Conservation (phyloP, 495 filamentous ascomycete genomes). For the Aspergillus bridgeri region DNA sequence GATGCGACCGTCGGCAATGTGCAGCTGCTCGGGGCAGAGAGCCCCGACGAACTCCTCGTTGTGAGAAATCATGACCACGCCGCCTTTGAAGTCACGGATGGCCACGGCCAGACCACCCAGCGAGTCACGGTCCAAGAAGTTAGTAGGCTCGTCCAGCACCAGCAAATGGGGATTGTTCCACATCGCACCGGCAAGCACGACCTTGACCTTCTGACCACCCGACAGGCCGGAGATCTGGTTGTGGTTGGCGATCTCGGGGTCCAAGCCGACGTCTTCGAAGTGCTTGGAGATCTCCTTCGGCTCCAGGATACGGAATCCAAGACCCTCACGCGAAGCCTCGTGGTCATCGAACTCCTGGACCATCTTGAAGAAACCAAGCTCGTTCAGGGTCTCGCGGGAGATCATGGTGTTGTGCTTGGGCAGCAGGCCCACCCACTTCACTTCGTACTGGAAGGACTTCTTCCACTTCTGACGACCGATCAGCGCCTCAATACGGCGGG, state of each 20-base stretch:
- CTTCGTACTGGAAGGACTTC: constrained; percentile 98
- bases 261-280: constrained; percentile 93
- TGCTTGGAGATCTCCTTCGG: constrained; percentile 95
- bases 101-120: constrained; percentile 93
- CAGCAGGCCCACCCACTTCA: constrained; percentile 86
- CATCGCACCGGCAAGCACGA: constrained; percentile 95
- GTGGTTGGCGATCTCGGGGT: constrained; percentile 97
- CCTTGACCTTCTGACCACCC: constrained; percentile 99
- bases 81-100: constrained; percentile 95
- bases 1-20: constrained; percentile 83
- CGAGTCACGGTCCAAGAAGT: constrained; percentile 97
- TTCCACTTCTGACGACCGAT: constrained; percentile 98
- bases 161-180: constrained; percentile 98
- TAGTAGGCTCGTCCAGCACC: constrained; percentile 97
- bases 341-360: constrained; percentile 98
- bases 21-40: constrained; percentile 90
- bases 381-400: constrained; percentile 85
- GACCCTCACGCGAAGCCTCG: constrained; percentile 93
- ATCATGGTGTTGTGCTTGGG: constrained; percentile 93
- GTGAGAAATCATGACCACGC: constrained; percentile 98
- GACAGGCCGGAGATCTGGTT: constrained; percentile 96
- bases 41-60: constrained; percentile 98
- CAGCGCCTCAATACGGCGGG: constrained; percentile 75
- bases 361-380: constrained; percentile 85
- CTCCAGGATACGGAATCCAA: constrained; percentile 88